Conservation (phyloP, 164 flowering plant genomes). For the Hamamelis virginiana region DNA sequence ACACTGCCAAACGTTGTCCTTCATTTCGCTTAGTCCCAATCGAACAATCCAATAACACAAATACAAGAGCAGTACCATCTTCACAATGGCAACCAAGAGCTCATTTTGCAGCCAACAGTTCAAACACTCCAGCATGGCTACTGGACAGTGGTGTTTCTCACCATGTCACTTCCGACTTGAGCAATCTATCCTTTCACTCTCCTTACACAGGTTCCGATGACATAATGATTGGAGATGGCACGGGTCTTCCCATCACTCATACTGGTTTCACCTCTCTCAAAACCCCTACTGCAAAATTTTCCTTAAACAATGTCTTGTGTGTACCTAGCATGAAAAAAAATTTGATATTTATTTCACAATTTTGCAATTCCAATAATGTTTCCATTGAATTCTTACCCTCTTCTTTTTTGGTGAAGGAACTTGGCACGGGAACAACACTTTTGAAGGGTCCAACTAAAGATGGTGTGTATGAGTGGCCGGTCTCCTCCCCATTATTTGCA, state of each 20-base stretch:
- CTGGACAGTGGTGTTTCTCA: no score
- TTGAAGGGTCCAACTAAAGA: slow-evolving; percentile 6
- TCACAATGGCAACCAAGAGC: not conserved
- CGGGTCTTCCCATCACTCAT: no score
- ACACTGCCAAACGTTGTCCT: not conserved
- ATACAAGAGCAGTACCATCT: not conserved
- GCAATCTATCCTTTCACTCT: not conserved
- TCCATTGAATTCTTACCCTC: no score
- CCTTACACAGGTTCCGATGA: not conserved
- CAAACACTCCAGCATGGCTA: not conserved
- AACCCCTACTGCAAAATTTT: not conserved
- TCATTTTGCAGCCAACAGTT: not conserved
- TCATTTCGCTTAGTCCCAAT: not conserved
- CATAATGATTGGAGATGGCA: not conserved
- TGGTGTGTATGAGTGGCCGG: no score
- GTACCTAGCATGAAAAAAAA: no score
- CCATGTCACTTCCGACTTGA: no score
- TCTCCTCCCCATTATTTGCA: no score
- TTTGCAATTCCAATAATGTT: no score
- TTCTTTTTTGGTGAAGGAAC: slow-evolving; percentile 22
- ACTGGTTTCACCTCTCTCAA: no score
- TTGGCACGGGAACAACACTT: slow-evolving; percentile 1
- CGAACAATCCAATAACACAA: not conserved
- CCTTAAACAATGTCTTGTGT: slow-evolving; percentile 6
- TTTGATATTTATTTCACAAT: no score